Base-by-base conservation (phyloP, 2,329 filamentous ascomycete genomes). In the Herpomyces periplanetae region DNA sequence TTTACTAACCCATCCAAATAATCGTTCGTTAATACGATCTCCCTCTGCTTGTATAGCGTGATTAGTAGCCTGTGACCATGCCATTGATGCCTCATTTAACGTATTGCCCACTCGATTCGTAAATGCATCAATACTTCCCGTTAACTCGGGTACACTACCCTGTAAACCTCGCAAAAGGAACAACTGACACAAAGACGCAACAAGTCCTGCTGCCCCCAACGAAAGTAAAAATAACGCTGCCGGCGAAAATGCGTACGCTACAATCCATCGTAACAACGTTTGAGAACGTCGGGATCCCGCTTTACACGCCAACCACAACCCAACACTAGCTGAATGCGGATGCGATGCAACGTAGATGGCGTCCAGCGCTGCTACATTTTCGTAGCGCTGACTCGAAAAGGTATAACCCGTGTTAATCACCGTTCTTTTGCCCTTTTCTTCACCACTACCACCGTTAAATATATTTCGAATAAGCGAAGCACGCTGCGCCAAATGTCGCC, bases 1-100 rank as follows among this genome's bases (percentile, higher is more conserved):
- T 19, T 61, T 73, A 22, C 59, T 61, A 17, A 91, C 73, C 51
- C 75, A 84, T 23, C 62, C 61, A 25, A 91, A 56, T 10, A 96
- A 45, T 25, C 88, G 58, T 15, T 59, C 34, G 41, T 91, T 96
- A 38, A 96, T 56, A 13, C 66, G 54, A 21, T 45, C 35, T 33
- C 55, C 56, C n/a, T 52, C 49, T 17, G 44, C 37, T 21, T 38
- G 43, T 30, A 87, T 58, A 19, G 61, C 62, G 5, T 44, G 38
- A 37, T 87, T 87, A 28, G 66, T 61, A 20, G 58, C 57, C 22
- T 47, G 41, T 3, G 71, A 58, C 73, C 73, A 88, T 24, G 52
- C 42, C 22, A 49, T 45, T 11, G 68, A 84, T 4, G 65, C 59
- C 24, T 58, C 53, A 30, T 63, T 51, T 15, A 87, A 47, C 13